phyloP scores from a whole-genome alignment of 495 filamentous ascomycete species.

The Aspergillus mulundensis region DNA sequence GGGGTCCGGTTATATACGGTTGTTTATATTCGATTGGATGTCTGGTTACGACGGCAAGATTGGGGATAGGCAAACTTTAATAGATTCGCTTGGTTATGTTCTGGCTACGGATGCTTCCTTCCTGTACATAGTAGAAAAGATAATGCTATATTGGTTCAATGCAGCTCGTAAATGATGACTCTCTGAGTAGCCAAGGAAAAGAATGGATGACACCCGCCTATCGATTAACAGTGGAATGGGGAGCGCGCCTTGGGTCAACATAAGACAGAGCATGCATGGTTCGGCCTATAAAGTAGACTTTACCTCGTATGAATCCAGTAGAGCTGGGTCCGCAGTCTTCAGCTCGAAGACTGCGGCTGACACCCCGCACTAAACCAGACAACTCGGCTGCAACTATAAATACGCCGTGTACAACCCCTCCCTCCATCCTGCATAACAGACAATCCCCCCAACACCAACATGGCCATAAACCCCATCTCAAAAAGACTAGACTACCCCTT shows the following conservation, averaged over 20 bases:
- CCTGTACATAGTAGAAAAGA: conserved; percentile 3
- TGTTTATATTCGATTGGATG: neutral
- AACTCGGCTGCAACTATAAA: no score
- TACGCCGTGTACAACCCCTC: neutral
- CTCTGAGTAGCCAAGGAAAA: neutral
- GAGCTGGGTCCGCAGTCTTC: neutral
- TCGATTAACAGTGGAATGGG: no score
- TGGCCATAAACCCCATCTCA: neutral
- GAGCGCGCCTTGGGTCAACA: no score
- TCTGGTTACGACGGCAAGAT: neutral
- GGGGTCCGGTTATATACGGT: neutral
- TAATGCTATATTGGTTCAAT: neutral
- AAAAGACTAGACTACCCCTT: conserved; percentile 24
- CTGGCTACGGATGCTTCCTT: neutral
- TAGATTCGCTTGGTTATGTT: conserved; percentile 5
- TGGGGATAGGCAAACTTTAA: neutral
- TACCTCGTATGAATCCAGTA: no score
- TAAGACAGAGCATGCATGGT: no score
- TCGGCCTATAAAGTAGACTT: no score
- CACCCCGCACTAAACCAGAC: neutral
- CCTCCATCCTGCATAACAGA: neutral
- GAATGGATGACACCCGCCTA: no score
- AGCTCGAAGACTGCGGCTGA: neutral
- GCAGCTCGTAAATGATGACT: neutral
- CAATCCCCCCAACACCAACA: neutral